A percentile compares a stretch with the other conserved stretches of the same genome.
Conservation (phyloP, 306 rosid species). For the Corylus avellana region DNA sequence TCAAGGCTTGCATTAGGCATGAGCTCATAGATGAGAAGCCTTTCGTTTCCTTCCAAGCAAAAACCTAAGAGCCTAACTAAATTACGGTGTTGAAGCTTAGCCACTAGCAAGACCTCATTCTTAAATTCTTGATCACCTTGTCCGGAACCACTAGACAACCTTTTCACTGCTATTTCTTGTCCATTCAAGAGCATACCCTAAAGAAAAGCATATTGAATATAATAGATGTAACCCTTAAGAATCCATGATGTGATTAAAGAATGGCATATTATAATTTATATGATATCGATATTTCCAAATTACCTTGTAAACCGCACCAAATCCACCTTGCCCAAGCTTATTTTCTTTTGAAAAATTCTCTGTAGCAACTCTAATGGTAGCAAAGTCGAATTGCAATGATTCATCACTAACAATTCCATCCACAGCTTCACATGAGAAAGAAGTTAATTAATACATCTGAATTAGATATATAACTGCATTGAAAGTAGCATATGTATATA, state of each 20-base stretch:
- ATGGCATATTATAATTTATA: too few relatives aligned
- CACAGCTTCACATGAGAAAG: background rate
- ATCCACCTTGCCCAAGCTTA: slow-evolving; percentile 47
- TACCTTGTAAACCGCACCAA: slow-evolving; percentile 48
- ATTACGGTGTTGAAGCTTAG: slow-evolving; percentile 54
- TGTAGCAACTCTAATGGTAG: slow-evolving; percentile 30
- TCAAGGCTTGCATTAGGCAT: slow-evolving; percentile 54
- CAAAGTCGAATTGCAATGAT: slow-evolving; percentile 25
- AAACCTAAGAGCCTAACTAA: slow-evolving; percentile 38
- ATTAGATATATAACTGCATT: too few relatives aligned
- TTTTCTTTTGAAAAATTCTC: slow-evolving; percentile 32
- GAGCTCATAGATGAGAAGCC: slow-evolving; percentile 51
- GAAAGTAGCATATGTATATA: too few relatives aligned
- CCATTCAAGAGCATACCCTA: slow-evolving; percentile 39
- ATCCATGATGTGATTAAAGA: too few relatives aligned
- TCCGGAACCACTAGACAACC: slow-evolving; percentile 29
- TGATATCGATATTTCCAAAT: background rate
- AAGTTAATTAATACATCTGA: too few relatives aligned
- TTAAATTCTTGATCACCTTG: slow-evolving; percentile 43
- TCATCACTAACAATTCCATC: slow-evolving; percentile 10
- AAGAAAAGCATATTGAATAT: background rate
- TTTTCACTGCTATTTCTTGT: slow-evolving; percentile 45
- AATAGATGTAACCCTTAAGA: background rate
- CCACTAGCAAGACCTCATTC: slow-evolving; percentile 45
- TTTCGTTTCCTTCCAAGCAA: slow-evolving; percentile 35